Evolutionary conservation across 78 protist species (phyloP), one percentile per base, ranked within the genome.

Genomic region (Dictyostelium capitatum): DNA sequence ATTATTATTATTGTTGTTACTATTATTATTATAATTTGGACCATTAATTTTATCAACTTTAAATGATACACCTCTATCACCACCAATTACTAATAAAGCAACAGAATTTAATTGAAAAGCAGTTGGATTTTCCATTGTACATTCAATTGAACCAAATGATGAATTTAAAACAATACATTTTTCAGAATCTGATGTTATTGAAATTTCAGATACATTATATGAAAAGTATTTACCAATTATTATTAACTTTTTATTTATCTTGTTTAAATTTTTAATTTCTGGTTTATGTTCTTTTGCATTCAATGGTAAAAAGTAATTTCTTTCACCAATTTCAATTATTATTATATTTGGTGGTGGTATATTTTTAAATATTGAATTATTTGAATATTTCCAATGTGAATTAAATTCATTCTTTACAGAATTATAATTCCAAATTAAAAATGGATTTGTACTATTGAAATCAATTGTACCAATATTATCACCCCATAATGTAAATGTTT

Each of bases 41-140:
- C 0, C 32, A 32, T 67, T 67, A 1, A 20, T 67, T 67, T 32
- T 32, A 67, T 43, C 28, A 6, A 67, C 32, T 67, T 43, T 67
- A 67, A 67, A 67, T 14, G 48, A 17, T 0, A 28, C 41, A 32
- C 75, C 75, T 32, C 75, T 67, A 15, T 67, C 48, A 28, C 37
- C 37, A 15, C 75, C 75, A 67, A 67, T 67, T 10, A 67, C 32
- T 17, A 67, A 17, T 19, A 32, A 6, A 28, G 75, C 75, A 14
- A 32, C 75, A 0, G 75, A 67, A 32, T 67, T 67, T 67, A 67
- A 67, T 67, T 67, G 75, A 67, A 67, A 67, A 5, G 47, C 48
- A 15, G 43, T 25, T 32, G 75, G 75, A 17, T 67, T 67, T 15
- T 32, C 48, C 75, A 67, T 67, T 67, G 30, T 4, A 17, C 75